Base-by-base conservation (phyloP, 208 protist genomes). In the Crithidia mellificae region DNA sequence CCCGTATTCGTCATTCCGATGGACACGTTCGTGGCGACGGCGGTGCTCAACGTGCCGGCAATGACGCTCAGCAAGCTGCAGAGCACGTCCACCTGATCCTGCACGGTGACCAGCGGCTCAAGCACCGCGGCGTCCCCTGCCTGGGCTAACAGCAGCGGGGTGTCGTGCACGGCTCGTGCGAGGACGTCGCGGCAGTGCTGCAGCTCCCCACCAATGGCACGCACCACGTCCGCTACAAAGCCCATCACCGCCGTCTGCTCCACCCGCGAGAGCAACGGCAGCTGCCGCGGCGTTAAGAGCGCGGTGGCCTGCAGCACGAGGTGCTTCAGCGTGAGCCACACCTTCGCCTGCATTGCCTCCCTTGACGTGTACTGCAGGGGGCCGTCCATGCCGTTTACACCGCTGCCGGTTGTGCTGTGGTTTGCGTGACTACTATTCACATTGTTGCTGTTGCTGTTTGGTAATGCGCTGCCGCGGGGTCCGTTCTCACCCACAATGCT, bases 11-110 rank as follows among this genome's bases (percentile, higher is more conserved):
- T 5, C 7, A 11, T 15, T 55, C 27, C 50, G 25, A 22, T 27
- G 19, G 34, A 2, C 34, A 9, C 8, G 25, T 7, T 41, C 29
- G 9, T 7, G 11, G 29, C 54, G 14, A 12, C 3, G 14, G 68
- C 63, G 6, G 41, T 62, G 59, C 68, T 61, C 14, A 80, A 62
- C 25, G 63, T 74, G 15, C 68, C 56, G 0, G 59, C 50, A 1
- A 76, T 59, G 6, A 32, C 53, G 57, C 68, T 63, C n/a, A 80
- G 44, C 17, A 80, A 25, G 54, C 75, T 80, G 52, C 67, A 71
- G 43, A 80, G 44, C 41, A 76, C 32, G 22, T 74, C 69, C 41
- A 76, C 69, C 58, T 80, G 75, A 15, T 79, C 73, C 62, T 70
- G 58, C 50, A 72, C 67, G 6, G 56, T 67, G 17, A 79, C 63